These are phyloP conservation scores for Arthrocladium fulminans DNA, from an alignment of 2,329 filamentous ascomycete genomes.

Conservation along the genomic window DNA sequence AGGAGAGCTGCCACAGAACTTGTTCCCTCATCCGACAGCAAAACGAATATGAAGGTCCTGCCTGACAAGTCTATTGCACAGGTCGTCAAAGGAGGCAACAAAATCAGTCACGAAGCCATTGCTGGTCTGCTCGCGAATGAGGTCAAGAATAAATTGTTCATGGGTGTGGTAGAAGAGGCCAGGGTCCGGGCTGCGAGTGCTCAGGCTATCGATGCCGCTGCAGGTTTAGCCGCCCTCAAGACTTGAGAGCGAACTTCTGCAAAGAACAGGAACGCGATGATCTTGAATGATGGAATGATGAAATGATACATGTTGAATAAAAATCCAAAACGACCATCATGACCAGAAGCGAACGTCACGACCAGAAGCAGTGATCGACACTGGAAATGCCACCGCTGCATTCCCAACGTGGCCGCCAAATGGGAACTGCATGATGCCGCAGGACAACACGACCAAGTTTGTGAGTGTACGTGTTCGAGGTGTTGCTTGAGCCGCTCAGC, in stretches of 20 bases:
- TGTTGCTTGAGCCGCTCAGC: too few relatives aligned
- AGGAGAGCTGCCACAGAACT: slow-evolving; percentile 18
- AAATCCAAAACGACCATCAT: too few relatives aligned
- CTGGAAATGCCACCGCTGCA: too few relatives aligned
- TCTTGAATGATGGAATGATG: neutral
- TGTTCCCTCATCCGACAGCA: slow-evolving; percentile 18
- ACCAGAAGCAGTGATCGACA: too few relatives aligned
- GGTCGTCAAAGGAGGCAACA: slow-evolving; percentile 48
- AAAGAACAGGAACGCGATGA: neutral
- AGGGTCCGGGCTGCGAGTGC: slow-evolving; percentile 13
- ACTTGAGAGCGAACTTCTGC: neutral
- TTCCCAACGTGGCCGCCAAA: too few relatives aligned
- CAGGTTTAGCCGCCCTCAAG: slow-evolving; percentile 1
- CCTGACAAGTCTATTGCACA: slow-evolving; percentile 44
- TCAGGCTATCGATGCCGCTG: slow-evolving; percentile 13
- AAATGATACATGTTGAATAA: neutral
- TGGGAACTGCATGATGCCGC: too few relatives aligned
- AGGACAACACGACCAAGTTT: too few relatives aligned
- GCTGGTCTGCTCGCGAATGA: slow-evolving; percentile 40
- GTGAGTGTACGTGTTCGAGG: too few relatives aligned
- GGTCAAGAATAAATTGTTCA: slow-evolving; percentile 45
- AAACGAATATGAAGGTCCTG: slow-evolving; percentile 21
- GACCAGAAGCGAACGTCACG: too few relatives aligned
- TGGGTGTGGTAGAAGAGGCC: slow-evolving; percentile 30
- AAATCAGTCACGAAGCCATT: slow-evolving; percentile 49